Percentiles rank a stretch among this genome's conserved stretches.
phyloP scores from a whole-genome alignment of 2,329 filamentous ascomycete genomes.

The Beauveria australis region DNA sequence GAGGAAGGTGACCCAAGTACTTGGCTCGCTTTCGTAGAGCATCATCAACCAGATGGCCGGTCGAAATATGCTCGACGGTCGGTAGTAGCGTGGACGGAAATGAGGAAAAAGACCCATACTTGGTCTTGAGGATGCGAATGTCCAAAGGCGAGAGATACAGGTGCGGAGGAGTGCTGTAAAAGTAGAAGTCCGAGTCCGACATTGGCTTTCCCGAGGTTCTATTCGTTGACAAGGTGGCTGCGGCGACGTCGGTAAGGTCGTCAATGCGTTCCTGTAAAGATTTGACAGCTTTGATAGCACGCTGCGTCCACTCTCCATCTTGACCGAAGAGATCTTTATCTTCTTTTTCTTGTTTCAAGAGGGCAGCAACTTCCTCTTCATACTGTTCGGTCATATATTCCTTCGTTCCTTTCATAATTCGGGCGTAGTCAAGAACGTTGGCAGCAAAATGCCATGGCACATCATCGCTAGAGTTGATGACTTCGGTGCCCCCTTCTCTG shows the following conservation, averaged over 20 bases:
- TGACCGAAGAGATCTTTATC: constrained; percentile 89
- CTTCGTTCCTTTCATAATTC: constrained; percentile 88
- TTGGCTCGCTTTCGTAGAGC: constrained; percentile 74
- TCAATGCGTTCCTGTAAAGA: constrained; percentile 67
- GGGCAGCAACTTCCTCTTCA: constrained; percentile 66
- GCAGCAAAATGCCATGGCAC: constrained; percentile 94
- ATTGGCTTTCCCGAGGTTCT: constrained; percentile 18
- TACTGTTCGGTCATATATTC: constrained; percentile 81
- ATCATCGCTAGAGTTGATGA: constrained; percentile 60
- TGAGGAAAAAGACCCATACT: constrained; percentile 71
- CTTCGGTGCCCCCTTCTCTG: constrained; percentile 65
- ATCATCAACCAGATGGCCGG: constrained; percentile 81
- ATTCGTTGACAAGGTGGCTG: constrained; percentile 14
- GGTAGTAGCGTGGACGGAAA: constrained; percentile 84
- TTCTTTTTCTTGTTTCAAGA: constrained; percentile 71
- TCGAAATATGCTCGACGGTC: constrained; percentile 80
- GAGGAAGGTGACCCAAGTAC: constrained; percentile 78
- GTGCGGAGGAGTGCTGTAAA: constrained; percentile 80
- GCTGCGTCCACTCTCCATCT: constrained; percentile 85
- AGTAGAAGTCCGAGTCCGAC: constrained; percentile 58
- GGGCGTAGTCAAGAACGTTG: constrained; percentile 88
- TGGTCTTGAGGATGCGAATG: constrained; percentile 84
- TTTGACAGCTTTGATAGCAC: constrained; percentile 66
- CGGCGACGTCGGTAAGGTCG: constrained; percentile 28
- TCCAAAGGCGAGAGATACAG: constrained; percentile 86